A percentile compares a stretch with the other conserved stretches of the same genome.
Evolutionary conservation across 768 basidiomycete species (phyloP).

Genomic region (Suillus hirtellus): DNA sequence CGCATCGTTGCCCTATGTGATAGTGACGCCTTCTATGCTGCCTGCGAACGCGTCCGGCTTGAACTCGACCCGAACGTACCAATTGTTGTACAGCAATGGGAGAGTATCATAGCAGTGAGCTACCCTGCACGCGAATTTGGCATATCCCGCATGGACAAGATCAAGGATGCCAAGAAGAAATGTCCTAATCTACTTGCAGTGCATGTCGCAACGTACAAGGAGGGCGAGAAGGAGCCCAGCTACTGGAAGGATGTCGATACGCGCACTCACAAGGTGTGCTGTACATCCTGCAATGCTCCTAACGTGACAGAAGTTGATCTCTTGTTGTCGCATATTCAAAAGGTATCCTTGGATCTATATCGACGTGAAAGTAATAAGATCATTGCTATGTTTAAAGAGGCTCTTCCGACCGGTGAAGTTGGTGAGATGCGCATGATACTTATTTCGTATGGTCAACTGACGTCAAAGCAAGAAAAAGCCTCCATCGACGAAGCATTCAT

Average conservation of each 20-base stretch:
- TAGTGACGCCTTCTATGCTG: conserved; percentile 81
- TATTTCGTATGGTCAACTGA: conserved; percentile 6
- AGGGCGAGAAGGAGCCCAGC: conserved; percentile 82
- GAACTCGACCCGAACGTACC: conserved; percentile 62
- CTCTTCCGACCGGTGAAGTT: conserved; percentile 76
- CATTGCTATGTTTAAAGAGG: conserved; percentile 76
- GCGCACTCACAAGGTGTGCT: conserved; percentile 83
- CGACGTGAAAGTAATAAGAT: conserved; percentile 89
- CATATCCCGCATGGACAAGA: conserved; percentile 87
- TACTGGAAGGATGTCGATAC: conserved; percentile 93
- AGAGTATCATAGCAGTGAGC: conserved; percentile 89
- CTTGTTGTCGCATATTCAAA: conserved; percentile 27
- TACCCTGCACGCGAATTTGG: conserved; percentile 93
- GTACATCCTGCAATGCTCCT: not conserved
- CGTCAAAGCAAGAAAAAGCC: conserved; percentile 72
- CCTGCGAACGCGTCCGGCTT: conserved; percentile 85
- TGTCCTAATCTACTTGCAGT: conserved; percentile 85
- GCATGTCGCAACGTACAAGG: conserved; percentile 94
- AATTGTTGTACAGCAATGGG: conserved; percentile 87
- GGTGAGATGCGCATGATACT: conserved; percentile 45
- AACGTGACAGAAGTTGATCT: conserved; percentile 5
- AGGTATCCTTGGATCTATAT: conserved; percentile 94
- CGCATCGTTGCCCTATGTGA: conserved; percentile 90
- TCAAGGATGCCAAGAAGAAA: conserved; percentile 78
- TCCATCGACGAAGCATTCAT: conserved; percentile 98